These are phyloP conservation scores for Durotheca rogersii DNA, from an alignment of 495 filamentous ascomycete genomes.

Conservation along the genomic window DNA sequence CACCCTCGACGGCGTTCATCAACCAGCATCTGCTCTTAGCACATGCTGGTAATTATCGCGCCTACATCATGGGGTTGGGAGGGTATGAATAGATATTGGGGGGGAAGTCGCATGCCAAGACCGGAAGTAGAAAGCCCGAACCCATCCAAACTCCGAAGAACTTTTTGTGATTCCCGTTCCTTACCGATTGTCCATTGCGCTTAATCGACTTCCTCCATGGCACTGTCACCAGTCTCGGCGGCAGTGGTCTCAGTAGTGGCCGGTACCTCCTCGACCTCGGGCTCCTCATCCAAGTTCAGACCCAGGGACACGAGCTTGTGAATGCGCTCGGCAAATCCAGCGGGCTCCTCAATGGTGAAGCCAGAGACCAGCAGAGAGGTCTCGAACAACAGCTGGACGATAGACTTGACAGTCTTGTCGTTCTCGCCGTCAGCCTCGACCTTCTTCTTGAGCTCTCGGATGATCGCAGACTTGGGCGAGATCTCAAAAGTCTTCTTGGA, in stretches of 20 bases:
- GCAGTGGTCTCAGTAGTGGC: constrained; percentile 54
- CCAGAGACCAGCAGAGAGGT: constrained; percentile 97
- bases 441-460: constrained; percentile 99
- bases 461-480: constrained; percentile 95
- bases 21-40: constrained; percentile 16
- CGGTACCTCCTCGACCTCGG: constrained; percentile 68
- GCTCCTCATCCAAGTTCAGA: constrained; percentile 92
- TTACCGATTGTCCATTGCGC: constrained; percentile 32
- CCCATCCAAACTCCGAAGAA: constrained; percentile 50
- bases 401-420: constrained; percentile 97
- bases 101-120: constrained; percentile 38
- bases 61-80: constrained; percentile 19
- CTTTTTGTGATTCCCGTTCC: constrained; percentile 42
- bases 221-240: constrained; percentile 57
- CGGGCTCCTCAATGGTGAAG: constrained; percentile 99
- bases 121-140: constrained; percentile 37
- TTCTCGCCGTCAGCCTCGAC: constrained; percentile 95
- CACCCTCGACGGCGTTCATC: constrained; percentile 22
- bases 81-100: constrained; percentile 35
- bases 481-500: constrained; percentile 99
- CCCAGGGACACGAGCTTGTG: constrained; percentile 97
- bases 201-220: constrained; percentile 72
- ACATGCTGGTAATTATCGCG: constrained; percentile 22
- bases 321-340: constrained; percentile 95
- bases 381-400: constrained; percentile 96